These are phyloP conservation scores for Dendrobium huoshanense DNA, from an alignment of 106 monocot species.

Conservation along the genomic window DNA sequence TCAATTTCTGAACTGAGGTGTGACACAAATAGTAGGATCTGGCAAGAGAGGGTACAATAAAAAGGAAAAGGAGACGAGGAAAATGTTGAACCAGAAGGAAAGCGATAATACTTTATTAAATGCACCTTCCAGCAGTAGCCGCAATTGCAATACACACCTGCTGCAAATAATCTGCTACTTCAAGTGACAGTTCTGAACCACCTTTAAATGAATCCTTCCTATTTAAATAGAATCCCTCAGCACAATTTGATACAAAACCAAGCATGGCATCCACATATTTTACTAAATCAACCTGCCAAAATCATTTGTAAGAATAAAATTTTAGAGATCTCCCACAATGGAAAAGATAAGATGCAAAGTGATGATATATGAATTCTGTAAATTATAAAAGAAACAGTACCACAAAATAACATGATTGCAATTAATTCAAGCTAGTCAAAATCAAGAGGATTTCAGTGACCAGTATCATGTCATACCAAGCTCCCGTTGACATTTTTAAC, in stretches of 20 bases:
- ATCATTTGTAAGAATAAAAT: background rate
- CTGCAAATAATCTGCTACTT: slow-evolving; percentile 15
- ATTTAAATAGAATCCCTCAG: slow-evolving; percentile 15
- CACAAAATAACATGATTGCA: background rate
- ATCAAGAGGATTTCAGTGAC: background rate
- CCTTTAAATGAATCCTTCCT: background rate
- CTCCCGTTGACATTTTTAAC: background rate
- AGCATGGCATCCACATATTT: slow-evolving; percentile 35
- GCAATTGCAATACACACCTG: slow-evolving; percentile 35
- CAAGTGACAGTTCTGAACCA: slow-evolving; percentile 17
- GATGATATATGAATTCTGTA: background rate
- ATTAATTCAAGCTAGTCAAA: slow-evolving; percentile 3
- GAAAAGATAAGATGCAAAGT: background rate
- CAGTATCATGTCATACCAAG: background rate
- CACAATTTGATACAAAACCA: slow-evolving; percentile 37
- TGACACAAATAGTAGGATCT: background rate
- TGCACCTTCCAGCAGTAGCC: background rate
- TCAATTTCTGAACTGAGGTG: too few relatives aligned
- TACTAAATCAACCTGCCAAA: slow-evolving; percentile 41
- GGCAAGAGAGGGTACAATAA: background rate
- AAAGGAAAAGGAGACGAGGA: background rate
- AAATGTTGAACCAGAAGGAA: background rate
- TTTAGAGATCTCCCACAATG: background rate
- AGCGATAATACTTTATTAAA: background rate
- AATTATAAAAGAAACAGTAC: background rate